These are phyloP conservation scores for Nicotiana rustica DNA, from an alignment of 305 asterid species.

Conservation along the genomic window DNA sequence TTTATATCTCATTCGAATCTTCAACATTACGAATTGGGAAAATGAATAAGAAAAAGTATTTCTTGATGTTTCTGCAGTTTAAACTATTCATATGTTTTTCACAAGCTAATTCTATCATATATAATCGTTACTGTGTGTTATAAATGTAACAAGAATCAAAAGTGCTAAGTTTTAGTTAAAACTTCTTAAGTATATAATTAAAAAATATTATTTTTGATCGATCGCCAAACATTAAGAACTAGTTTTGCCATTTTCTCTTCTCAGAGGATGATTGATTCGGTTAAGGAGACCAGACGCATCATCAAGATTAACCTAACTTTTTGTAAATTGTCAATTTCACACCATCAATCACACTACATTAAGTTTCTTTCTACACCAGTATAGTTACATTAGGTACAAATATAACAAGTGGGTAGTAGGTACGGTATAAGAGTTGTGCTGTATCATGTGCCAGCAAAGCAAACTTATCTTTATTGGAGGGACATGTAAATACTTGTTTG, in stretches of 20 bases:
- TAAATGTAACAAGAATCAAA: neutral
- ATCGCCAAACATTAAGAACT: neutral
- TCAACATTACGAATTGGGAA: too few species aligned
- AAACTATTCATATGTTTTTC: neutral
- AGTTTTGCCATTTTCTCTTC: neutral
- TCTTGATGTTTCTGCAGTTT: neutral
- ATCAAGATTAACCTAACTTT: neutral
- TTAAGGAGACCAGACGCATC: neutral
- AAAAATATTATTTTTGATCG: neutral
- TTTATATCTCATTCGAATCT: too few species aligned
- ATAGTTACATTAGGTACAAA: neutral
- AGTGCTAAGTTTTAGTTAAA: neutral
- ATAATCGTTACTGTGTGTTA: neutral
- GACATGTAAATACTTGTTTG: constrained; percentile 11
- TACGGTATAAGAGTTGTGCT: neutral
- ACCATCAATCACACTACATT: neutral
- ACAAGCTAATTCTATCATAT: neutral
- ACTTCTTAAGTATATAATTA: neutral
- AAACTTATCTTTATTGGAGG: constrained; percentile 13
- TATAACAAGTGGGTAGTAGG: neutral
- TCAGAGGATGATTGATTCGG: neutral
- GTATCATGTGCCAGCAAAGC: constrained; percentile 18
- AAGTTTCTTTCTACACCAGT: neutral
- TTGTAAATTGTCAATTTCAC: neutral
- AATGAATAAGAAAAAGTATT: too few species aligned